A percentile compares a stretch with the other conserved stretches of the same genome.
phyloP scores from a whole-genome alignment of 331 rosid species.

The Stylosanthes scabra region DNA sequence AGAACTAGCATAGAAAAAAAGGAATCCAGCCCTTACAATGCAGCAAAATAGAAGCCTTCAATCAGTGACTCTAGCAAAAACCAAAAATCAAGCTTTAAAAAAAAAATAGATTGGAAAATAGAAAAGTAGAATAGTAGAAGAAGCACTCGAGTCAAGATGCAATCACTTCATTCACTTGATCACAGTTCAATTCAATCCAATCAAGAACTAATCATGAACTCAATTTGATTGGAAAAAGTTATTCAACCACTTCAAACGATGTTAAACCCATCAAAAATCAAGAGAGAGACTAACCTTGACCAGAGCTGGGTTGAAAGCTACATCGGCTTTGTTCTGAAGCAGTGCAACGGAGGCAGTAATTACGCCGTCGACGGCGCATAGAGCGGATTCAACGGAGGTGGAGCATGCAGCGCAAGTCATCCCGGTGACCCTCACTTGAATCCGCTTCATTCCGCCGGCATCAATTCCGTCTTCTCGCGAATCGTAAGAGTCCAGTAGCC shows the following conservation, averaged over 20 bases:
- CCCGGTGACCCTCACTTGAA: slow-evolving; percentile 81
- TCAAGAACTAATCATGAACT: neutral
- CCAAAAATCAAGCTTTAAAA: neutral
- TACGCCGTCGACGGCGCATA: slow-evolving; percentile 66
- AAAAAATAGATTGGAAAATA: neutral
- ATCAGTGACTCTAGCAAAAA: too few relatives aligned
- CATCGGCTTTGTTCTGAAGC: slow-evolving; percentile 93
- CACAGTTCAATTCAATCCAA: neutral
- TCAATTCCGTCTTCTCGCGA: slow-evolving; percentile 28
- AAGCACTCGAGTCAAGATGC: neutral
- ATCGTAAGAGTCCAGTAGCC: slow-evolving; percentile 80
- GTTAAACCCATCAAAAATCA: too few relatives aligned
- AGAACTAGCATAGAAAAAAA: neutral
- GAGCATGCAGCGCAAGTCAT: slow-evolving; percentile 99
- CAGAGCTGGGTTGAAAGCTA: slow-evolving; percentile 70
- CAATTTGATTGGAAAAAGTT: neutral
- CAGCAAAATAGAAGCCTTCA: neutral
- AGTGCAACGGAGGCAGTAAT: slow-evolving; percentile 83
- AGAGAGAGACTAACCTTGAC: slow-evolving; percentile 63
- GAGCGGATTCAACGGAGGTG: slow-evolving; percentile 87
- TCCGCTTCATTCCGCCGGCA: slow-evolving; percentile 48
- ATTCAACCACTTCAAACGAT: neutral
- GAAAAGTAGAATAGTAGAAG: neutral
- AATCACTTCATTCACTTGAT: neutral
- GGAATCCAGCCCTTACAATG: slow-evolving; percentile 8